A percentile compares a stretch with the other conserved stretches of the same genome.
phyloP scores from a whole-genome alignment of 2,329 filamentous ascomycete species.

The Incumbomyces delicatus region DNA sequence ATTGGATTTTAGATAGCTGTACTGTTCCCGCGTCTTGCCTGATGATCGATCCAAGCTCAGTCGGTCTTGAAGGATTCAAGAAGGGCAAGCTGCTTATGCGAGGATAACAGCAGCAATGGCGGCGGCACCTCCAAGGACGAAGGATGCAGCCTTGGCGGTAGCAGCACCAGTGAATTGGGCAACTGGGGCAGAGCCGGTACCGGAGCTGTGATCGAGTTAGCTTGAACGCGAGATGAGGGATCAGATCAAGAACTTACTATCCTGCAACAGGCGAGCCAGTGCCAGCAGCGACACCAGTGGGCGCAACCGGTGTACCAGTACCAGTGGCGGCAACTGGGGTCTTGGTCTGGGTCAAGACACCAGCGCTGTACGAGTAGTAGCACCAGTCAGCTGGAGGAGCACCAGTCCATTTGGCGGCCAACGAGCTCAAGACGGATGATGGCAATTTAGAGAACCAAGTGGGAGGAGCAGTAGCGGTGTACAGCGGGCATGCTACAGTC shows the following conservation, averaged over 20 bases:
- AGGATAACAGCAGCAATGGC: slow-evolving; percentile 24
- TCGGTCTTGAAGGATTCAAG: slow-evolving; percentile 5
- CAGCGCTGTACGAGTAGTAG: slow-evolving; percentile 14
- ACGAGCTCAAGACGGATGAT: slow-evolving; percentile 10
- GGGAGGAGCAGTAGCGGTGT: slow-evolving; percentile 12
- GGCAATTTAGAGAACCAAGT: slow-evolving; percentile 14
- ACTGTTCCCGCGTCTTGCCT: slow-evolving; percentile 1
- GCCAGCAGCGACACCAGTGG: slow-evolving; percentile 61
- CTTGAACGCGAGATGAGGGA: not conserved
- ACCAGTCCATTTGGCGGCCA: slow-evolving; percentile 11
- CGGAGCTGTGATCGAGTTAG: slow-evolving; percentile 11
- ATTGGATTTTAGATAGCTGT: not conserved
- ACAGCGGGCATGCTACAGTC: slow-evolving; percentile 5
- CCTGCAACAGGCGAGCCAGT: slow-evolving; percentile 71
- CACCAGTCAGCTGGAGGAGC: slow-evolving; percentile 12
- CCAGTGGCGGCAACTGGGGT: slow-evolving; percentile 9
- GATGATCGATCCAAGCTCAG: slow-evolving; percentile 13
- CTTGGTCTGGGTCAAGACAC: slow-evolving; percentile 5
- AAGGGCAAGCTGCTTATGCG: slow-evolving; percentile 21
- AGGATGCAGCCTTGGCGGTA: slow-evolving; percentile 22
- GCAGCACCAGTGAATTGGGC: slow-evolving; percentile 24
- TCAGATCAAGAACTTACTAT: slow-evolving; percentile 28
- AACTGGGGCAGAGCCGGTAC: slow-evolving; percentile 15
- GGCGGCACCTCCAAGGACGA: slow-evolving; percentile 24
- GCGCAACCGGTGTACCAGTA: slow-evolving; percentile 44